Evolutionary conservation across 768 basidiomycete species (phyloP).

Genomic region (Sarcodon aspratus): DNA sequence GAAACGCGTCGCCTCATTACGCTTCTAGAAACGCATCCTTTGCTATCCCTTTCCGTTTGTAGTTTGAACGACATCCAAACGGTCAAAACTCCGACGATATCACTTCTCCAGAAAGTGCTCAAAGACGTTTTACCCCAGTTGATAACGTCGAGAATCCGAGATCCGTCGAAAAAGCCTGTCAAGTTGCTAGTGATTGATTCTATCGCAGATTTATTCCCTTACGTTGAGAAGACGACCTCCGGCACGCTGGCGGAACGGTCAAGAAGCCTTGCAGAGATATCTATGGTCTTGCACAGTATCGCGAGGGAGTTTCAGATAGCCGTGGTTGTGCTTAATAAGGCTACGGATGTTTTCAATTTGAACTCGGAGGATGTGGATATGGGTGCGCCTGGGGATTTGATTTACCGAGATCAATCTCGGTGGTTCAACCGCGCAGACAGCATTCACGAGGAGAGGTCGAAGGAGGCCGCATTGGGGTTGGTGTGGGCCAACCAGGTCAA

Average conservation of each 20-base stretch:
- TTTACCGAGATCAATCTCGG: conserved; percentile 63
- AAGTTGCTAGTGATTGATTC: conserved; percentile 82
- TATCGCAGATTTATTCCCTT: conserved; percentile 76
- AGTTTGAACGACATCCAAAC: conserved; percentile 52
- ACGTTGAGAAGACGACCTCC: conserved; percentile 44
- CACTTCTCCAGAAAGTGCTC: conserved; percentile 44
- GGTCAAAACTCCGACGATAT: conserved; percentile 40
- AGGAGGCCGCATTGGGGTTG: conserved; percentile 80
- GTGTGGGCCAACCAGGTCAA: conserved; percentile 94
- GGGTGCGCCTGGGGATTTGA: conserved; percentile 24
- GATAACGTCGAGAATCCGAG: conserved; percentile 23
- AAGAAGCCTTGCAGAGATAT: conserved; percentile 53
- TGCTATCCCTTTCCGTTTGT: conserved; percentile 30
- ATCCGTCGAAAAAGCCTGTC: conserved; percentile 39
- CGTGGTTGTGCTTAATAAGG: conserved; percentile 83
- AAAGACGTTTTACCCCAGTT: conserved; percentile 41
- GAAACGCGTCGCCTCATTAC: conserved; percentile 60
- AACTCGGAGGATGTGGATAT: conserved; percentile 10
- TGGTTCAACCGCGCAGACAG: conserved; percentile 65
- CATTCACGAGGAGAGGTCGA: conserved; percentile 43
- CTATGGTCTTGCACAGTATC: conserved; percentile 58
- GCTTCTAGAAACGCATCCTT: conserved; percentile 41
- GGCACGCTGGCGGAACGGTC: conserved; percentile 63
- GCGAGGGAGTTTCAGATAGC: conserved; percentile 56
- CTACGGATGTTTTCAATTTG: conserved; percentile 45